Conservation (phyloP, 352 stramenopile genomes). For the Pythium coloratum region DNA sequence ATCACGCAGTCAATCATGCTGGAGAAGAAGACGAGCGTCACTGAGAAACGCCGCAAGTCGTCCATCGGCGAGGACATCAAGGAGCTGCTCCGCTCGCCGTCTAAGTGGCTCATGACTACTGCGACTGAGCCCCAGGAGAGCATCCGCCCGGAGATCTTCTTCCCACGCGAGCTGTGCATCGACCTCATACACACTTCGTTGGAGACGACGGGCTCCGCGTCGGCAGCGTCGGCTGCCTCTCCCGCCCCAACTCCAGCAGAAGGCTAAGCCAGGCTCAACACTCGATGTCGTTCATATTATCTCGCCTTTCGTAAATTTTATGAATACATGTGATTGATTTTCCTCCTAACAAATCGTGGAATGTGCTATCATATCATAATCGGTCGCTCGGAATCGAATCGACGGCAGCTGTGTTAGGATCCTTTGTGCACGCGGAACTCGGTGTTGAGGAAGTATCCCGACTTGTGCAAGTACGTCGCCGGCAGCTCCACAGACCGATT, state of each 20-base stretch:
- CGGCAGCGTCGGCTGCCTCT: neutral
- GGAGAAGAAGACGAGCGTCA: slow-evolving; percentile 29
- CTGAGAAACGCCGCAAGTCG: slow-evolving; percentile 39
- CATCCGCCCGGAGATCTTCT: slow-evolving; percentile 59
- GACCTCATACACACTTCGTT: slow-evolving; percentile 23
- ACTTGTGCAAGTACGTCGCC: slow-evolving; percentile 81
- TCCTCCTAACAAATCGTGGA: neutral
- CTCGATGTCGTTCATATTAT: neutral
- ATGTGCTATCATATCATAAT: neutral
- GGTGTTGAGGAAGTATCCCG: slow-evolving; percentile 67
- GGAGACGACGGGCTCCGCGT: neutral
- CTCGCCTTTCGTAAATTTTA: slow-evolving; percentile 8
- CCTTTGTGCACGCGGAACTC: slow-evolving; percentile 65
- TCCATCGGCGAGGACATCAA: slow-evolving; percentile 69
- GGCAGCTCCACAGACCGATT: slow-evolving; percentile 69
- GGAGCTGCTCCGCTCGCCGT: slow-evolving; percentile 54
- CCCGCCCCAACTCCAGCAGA: neutral
- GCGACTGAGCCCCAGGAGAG: slow-evolving; percentile 20
- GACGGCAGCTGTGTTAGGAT: slow-evolving; percentile 1
- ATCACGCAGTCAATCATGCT: slow-evolving; percentile 42
- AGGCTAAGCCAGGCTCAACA: neutral
- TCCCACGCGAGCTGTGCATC: slow-evolving; percentile 45
- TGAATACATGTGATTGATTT: slow-evolving; percentile 20
- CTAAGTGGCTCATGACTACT: slow-evolving; percentile 56
- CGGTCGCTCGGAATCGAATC: neutral